Base-by-base conservation (phyloP, 495 filamentous ascomycete genomes). In the Podospora appendiculata region DNA sequence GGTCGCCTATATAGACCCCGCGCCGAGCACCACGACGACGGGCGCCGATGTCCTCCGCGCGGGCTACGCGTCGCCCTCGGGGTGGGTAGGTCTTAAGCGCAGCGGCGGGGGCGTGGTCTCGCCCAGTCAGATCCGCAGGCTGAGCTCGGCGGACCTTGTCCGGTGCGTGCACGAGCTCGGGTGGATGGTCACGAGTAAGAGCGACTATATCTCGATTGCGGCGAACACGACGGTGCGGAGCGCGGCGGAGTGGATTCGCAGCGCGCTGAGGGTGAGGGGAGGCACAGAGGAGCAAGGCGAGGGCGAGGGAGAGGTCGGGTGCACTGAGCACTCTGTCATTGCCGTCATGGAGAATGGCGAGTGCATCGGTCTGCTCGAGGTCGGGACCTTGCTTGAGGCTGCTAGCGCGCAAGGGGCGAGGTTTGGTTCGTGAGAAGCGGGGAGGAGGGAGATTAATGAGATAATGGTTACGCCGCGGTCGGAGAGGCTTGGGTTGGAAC, bases 31-130 rank as follows among this genome's bases (percentile, higher is more conserved):
- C n/a, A 34, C 17, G 1, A 16, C 45, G 1, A 65, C 54, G 6
- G 71, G 71, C n/a, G 73, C 62, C 7, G 71, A 80, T 32, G 49
- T 81, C 13, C 65, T 79, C 3, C 69, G 73, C 43, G 59, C 70
- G 0, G 77, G 68, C 1, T 79, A 77, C 47, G 65, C 62, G 13
- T 73, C 69, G 5, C 58, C 61, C 1, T 71, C 71, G 0, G 75
- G 76, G 1, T 81, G 78, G 78, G 69, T 74, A 0, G 53, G 67
- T 8, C 38, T 68, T 0, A 25, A 25, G 25, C 60, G 64, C 8
- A 35, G 17, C 8, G 58, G 65, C 8, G 47, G 65, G 5, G 66
- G 67, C 6, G 62, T 79, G 4, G 62, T 70, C 1, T 65, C 72
- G 5, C 77, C 77, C 1, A 41, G 60, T 1, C 57, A 64, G 13